Percentiles rank a stretch among this genome's conserved stretches.
phyloP scores from a whole-genome alignment of 2,329 filamentous ascomycete genomes.

The Thielaviopsis populi region DNA sequence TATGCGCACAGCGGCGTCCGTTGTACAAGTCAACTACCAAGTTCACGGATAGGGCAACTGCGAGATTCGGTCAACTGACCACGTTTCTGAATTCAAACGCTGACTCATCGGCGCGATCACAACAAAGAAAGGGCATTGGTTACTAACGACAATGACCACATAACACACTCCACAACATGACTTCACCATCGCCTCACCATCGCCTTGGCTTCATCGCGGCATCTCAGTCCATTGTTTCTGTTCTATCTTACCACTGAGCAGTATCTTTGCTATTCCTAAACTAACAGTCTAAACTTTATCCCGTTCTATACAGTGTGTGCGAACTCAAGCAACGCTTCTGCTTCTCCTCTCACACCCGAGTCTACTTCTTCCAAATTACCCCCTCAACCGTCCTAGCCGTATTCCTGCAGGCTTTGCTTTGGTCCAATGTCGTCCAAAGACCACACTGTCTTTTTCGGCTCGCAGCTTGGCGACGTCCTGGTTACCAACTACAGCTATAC shows the following conservation, averaged over 20 bases:
- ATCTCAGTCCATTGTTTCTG: neutral
- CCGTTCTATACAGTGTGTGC: neutral
- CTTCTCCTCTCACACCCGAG: neutral
- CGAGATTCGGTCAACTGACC: neutral
- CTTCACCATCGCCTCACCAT: neutral
- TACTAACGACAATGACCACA: no score
- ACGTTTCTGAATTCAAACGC: no score
- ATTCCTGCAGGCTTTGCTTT: neutral
- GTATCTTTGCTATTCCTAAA: no score
- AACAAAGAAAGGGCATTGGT: neutral
- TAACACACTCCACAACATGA: neutral
- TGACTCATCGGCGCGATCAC: neutral
- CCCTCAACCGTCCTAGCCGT: neutral
- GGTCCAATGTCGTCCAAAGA: slow-evolving; percentile 7
- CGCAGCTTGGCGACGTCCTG: slow-evolving; percentile 41
- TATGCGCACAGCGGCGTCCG: no score
- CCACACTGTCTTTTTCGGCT: slow-evolving; percentile 39
- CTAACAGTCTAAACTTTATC: no score
- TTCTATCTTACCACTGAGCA: neutral
- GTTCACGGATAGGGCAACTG: neutral
- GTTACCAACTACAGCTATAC: slow-evolving; percentile 48
- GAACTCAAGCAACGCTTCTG: neutral
- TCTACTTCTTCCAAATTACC: neutral
- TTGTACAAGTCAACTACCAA: neutral
- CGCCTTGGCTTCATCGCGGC: neutral